Evolutionary conservation across 2,329 filamentous ascomycete species (phyloP), one percentile per base, ranked within the genome.

Genomic region (Mycogone perniciosa): DNA sequence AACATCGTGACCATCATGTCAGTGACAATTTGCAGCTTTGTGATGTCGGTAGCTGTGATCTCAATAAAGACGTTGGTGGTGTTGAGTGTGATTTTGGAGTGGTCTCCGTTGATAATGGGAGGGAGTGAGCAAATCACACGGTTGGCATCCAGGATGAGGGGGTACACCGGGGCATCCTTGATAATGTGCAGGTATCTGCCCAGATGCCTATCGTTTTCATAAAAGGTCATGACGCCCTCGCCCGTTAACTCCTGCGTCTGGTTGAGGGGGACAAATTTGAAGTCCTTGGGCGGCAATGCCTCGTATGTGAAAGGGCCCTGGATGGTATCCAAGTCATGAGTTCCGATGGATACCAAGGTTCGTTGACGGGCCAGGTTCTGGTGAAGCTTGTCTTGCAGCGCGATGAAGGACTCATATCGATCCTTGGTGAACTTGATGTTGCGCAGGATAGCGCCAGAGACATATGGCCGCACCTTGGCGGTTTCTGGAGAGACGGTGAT

Each of bases 1-100:
- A 99, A 99, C 92, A 99, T 99, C 63, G 92, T 83, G 39, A 96
- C 88, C 68, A 99, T 85, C 65, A 96, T 96, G 68, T 95, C 90
- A 72, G 87, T 89, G 54, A 96, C 92, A 57, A 99, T 89, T 60
- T 96, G 91, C 41, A 97, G 80, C 75, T 99, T 99, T 30, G 95
- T 99, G 66, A 87, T 85, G 67, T 99, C 93, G 38, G 90, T 92
- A 38, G 91, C 95, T 6, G 93, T 99, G 62, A 96, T 90, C 71
- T 99, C 93, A 67, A 99, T 95, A 71, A 99, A 88, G 64, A 99
- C 82, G 64, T 99, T 96, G 65, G 81, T 92, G 52, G 91, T 97
- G 66, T 95, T 75, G 41, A 95, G 74, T 6, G 85, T 89, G 67
- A 99, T 99, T 73, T 99, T 99, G 63, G 91, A 96, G 72, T 93